Conservation (phyloP, 2,329 filamentous ascomycete genomes). For the Paecilomyces dactylethromorphus region DNA sequence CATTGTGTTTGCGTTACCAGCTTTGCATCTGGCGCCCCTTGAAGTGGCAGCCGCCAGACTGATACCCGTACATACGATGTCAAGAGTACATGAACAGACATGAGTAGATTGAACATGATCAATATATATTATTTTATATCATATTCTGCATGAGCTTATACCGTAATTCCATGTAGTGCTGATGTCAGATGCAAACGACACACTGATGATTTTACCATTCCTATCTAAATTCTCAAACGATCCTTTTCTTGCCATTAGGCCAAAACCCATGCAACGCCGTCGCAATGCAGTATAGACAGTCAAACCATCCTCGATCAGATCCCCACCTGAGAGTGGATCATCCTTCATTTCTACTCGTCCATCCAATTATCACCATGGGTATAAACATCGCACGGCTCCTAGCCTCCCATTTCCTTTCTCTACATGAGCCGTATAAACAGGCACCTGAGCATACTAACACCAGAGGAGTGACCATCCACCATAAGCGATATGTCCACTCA, state of each 20-base stretch:
- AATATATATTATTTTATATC: background rate
- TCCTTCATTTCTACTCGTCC: background rate
- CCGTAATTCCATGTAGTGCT: background rate
- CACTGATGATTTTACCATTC: background rate
- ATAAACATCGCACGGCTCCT: background rate
- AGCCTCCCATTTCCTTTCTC: background rate
- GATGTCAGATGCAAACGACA: too few relatives aligned
- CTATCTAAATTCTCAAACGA: background rate
- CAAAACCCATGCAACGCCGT: background rate
- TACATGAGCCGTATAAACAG: background rate
- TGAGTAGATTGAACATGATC: background rate
- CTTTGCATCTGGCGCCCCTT: background rate
- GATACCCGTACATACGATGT: conserved; percentile 1
- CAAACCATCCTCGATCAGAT: background rate
- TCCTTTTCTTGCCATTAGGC: background rate
- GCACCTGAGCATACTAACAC: background rate
- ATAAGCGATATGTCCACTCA: conserved; percentile 33
- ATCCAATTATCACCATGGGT: background rate
- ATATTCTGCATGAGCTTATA: background rate
- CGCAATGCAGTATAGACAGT: background rate
- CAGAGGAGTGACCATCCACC: background rate
- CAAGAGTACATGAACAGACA: background rate
- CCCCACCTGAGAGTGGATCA: background rate
- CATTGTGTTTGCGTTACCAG: background rate
- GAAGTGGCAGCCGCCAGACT: background rate